Evolutionary conservation across 495 filamentous ascomycete species (phyloP).

Genomic region (Neurospora sp.): DNA sequence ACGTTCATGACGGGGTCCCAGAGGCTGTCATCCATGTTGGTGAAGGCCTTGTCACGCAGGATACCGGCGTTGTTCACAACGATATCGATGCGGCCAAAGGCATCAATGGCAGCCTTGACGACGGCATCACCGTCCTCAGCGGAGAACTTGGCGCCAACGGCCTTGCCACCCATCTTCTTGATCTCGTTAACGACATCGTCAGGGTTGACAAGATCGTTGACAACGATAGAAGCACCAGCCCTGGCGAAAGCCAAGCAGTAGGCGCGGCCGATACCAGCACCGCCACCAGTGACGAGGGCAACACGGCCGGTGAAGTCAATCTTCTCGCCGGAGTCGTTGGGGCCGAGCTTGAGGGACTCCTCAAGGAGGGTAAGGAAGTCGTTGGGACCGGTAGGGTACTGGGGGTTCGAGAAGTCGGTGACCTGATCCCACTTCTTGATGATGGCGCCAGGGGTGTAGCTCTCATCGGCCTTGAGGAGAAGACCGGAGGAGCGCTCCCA

Average conservation of each 20-base stretch:
- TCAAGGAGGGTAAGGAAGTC: conserved; percentile 86
- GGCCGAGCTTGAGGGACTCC: conserved; percentile 67
- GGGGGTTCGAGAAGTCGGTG: conserved; percentile 74
- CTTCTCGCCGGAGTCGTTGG: conserved; percentile 64
- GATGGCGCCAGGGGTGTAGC: conserved; percentile 79
- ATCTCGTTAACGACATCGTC: conserved; percentile 89
- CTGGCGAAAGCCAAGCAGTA: conserved; percentile 90
- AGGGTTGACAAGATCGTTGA: conserved; percentile 93
- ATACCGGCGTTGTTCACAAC: conserved; percentile 98
- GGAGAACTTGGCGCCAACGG: conserved; percentile 85
- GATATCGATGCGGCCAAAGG: conserved; percentile 88
- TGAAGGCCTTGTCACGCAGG: conserved; percentile 94
- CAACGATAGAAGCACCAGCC: conserved; percentile 79
- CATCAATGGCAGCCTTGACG: conserved; percentile 86
- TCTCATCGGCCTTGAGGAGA: conserved; percentile 80
- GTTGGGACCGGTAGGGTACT: conserved; percentile 76
- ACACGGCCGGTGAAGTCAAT: conserved; percentile 86
- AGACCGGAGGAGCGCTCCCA: conserved; percentile 94
- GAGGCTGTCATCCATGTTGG: conserved; percentile 89
- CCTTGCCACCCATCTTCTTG: conserved; percentile 78
- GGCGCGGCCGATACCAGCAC: conserved; percentile 83
- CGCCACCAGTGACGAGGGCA: conserved; percentile 85
- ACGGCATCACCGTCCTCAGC: conserved; percentile 91
- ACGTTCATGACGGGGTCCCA: conserved; percentile 92
- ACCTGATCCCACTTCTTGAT: conserved; percentile 83